Evolutionary conservation across 345 rosid genomes (phyloP).

Genomic region (Mangifera indica): DNA sequence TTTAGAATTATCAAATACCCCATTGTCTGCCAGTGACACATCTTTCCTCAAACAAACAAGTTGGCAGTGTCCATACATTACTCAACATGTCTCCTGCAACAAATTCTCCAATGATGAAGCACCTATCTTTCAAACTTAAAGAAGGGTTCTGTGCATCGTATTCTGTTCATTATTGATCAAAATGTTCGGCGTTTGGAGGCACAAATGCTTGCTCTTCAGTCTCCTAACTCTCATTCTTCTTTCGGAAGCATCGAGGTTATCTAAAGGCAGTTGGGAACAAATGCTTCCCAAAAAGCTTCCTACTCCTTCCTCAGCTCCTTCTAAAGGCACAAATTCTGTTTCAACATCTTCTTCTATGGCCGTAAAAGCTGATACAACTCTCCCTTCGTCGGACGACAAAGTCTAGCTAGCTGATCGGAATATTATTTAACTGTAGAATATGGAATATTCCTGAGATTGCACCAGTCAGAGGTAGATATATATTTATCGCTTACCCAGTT

Average conservation of each 20-base stretch:
- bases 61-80: slow-evolving; percentile 54
- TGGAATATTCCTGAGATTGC: slow-evolving; percentile 14
- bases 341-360: slow-evolving; percentile 41
- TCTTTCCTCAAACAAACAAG: slow-evolving; percentile 70
- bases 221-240: slow-evolving; percentile 39
- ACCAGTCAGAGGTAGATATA: not conserved
- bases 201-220: slow-evolving; percentile 39
- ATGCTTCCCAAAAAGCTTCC: slow-evolving; percentile 92
- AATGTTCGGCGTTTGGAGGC: slow-evolving; percentile 42
- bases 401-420: slow-evolving; percentile 31
- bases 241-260: slow-evolving; percentile 60
- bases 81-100: slow-evolving; percentile 61
- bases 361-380: slow-evolving; percentile 29
- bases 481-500: slow-evolving; percentile 2
- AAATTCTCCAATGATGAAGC: slow-evolving; percentile 39
- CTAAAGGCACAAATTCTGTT: slow-evolving; percentile 78
- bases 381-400: slow-evolving; percentile 51
- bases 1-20: slow-evolving; percentile 42
- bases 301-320: slow-evolving; percentile 73
- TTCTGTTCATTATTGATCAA: slow-evolving; percentile 17
- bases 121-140: slow-evolving; percentile 18
- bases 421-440: slow-evolving; percentile 25
- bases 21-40: slow-evolving; percentile 73
- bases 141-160: slow-evolving; percentile 23
- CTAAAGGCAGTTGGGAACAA: slow-evolving; percentile 63